Evolutionary conservation across 2,329 filamentous ascomycete genomes (phyloP).

Genomic region (Aspergillus fructus): DNA sequence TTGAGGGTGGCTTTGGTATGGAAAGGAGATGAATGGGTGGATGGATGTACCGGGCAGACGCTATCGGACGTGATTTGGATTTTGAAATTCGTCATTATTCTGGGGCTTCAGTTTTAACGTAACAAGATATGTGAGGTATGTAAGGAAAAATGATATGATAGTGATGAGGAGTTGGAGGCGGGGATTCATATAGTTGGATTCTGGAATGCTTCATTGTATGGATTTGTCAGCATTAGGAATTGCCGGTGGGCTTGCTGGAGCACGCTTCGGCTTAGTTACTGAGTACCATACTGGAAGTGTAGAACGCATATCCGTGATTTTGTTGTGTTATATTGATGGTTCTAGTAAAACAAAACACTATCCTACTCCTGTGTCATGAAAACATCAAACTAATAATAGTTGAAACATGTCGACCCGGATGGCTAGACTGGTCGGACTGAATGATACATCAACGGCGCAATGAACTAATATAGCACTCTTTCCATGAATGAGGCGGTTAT

Average conservation of each 20-base stretch:
- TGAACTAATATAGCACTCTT: not conserved
- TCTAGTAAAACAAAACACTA: not conserved
- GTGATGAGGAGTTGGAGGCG: not conserved
- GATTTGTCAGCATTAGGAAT: conserved; percentile 8
- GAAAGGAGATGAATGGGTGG: no score
- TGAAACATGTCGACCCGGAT: no score
- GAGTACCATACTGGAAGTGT: not conserved
- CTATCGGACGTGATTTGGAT: conserved; percentile 80
- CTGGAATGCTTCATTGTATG: not conserved
- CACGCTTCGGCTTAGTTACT: not conserved
- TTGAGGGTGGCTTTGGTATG: not conserved
- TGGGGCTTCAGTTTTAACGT: not conserved
- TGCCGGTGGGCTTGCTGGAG: not conserved
- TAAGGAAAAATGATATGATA: no score
- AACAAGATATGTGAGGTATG: no score
- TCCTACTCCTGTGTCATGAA: not conserved
- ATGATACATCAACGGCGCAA: not conserved
- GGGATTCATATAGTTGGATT: not conserved
- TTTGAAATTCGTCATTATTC: conserved; percentile 68
- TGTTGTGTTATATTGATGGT: not conserved
- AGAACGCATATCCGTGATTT: not conserved
- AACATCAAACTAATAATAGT: not conserved
- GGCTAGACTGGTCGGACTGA: not conserved
- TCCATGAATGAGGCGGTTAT: not conserved
- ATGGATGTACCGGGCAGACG: conserved; percentile 61